These are phyloP conservation scores for Ustilago cynodontis DNA, from an alignment of 1,284 basidiomycete genomes.

Conservation along the genomic window DNA sequence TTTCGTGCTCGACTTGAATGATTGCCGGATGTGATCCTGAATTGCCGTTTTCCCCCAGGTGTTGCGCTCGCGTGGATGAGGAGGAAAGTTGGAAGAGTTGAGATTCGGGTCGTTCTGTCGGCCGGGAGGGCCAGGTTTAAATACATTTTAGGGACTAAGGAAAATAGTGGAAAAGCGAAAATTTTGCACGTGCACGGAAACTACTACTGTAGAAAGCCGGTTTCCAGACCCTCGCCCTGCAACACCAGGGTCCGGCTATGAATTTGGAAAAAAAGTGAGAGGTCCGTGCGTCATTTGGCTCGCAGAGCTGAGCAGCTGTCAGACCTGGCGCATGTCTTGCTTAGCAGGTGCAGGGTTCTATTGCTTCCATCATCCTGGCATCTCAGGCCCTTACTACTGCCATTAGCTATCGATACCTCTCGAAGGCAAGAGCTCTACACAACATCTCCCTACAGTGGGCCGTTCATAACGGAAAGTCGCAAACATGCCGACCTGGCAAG, in stretches of 20 bases:
- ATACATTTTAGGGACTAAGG: too few relatives aligned
- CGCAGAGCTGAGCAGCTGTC: slow-evolving; percentile 7
- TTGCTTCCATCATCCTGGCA: not conserved
- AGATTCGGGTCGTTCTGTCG: too few relatives aligned
- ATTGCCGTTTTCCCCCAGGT: not conserved
- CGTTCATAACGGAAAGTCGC: not conserved
- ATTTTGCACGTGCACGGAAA: too few relatives aligned
- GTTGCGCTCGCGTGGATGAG: too few relatives aligned
- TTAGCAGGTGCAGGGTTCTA: not conserved
- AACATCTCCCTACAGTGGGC: not conserved
- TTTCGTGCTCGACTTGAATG: not conserved
- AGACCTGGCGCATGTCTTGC: not conserved
- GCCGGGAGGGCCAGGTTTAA: too few relatives aligned
- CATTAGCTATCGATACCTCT: not conserved
- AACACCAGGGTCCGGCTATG: slow-evolving; percentile 5
- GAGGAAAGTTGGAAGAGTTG: too few relatives aligned
- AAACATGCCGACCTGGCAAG: slow-evolving; percentile 43
- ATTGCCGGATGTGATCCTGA: not conserved
- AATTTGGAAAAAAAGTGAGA: slow-evolving; percentile 6
- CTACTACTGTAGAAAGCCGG: too few relatives aligned
- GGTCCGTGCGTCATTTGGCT: slow-evolving; percentile 3
- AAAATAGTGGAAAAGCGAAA: too few relatives aligned
- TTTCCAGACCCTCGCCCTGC: too few relatives aligned
- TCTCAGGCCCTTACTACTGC: not conserved
- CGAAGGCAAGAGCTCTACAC: not conserved